Conservation (phyloP, 192 early-diverging fungal genomes). For the Backusella westeae region DNA sequence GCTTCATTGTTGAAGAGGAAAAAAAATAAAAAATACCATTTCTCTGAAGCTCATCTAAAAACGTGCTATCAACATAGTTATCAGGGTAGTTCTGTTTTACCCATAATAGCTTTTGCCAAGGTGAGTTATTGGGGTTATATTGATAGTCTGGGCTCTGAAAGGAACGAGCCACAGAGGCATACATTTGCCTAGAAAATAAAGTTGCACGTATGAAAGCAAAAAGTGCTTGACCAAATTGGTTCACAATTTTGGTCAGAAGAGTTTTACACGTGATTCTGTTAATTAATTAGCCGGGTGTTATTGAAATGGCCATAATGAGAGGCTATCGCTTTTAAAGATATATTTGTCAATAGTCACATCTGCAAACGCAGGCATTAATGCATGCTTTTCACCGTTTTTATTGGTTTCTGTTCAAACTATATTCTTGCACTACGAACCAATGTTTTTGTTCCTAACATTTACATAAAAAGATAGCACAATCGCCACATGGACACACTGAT, state of each 20-base stretch:
- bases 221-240: slow-evolving; percentile 61
- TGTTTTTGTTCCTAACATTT: too few relatives aligned
- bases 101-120: slow-evolving; percentile 84
- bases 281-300: too few relatives aligned
- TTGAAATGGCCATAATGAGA: too few relatives aligned
- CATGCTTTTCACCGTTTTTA: too few relatives aligned
- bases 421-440: too few relatives aligned
- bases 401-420: too few relatives aligned
- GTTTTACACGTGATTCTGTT: too few relatives aligned
- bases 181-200: slow-evolving; percentile 38
- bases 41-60: slow-evolving; percentile 84
- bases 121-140: slow-evolving; percentile 25
- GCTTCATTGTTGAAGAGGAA: neutral
- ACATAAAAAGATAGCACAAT: too few relatives aligned
- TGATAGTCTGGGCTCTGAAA: slow-evolving; percentile 24
- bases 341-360: too few relatives aligned
- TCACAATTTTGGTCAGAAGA: neutral
- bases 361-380: too few relatives aligned
- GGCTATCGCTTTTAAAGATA: too few relatives aligned
- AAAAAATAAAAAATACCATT: slow-evolving; percentile 58
- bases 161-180: neutral
- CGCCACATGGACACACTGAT: too few relatives aligned
- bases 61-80: slow-evolving; percentile 88
- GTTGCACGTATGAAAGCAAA: slow-evolving; percentile 51
- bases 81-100: slow-evolving; percentile 89